Evolutionary conservation across 345 rosid species (phyloP), one percentile per base, ranked within the genome.

Genomic region (Arabidopsis suecica): DNA sequence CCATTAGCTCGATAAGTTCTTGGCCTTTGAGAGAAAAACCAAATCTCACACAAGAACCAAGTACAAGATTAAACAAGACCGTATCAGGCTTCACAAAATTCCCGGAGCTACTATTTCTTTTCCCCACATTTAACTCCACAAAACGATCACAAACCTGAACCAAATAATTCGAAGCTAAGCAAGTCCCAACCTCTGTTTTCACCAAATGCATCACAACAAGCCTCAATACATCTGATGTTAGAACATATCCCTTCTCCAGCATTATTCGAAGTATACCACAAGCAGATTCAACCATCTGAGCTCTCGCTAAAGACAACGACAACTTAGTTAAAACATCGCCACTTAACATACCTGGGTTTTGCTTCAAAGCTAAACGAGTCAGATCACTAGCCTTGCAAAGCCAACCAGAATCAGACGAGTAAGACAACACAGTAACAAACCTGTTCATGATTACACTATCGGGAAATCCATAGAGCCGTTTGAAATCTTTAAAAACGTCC

Each of bases 21-120:
- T 88, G 97, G 18, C 96, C 96, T 83, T 86, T 95, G 38, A 90
- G 82, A 77, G 90, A 77, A 18, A 70, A 88, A 28, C 78, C 83
- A 65, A 84, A 90, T 77, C 83, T 86, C 76, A 86, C 89, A 82
- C 93, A 92, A 70, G 89, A 91, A 80, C 86, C 78, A 14, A 94
- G 89, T 45, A 90, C 88, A 23, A 90, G 86, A 81, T 92, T 94
- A 80, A 88, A 94, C 67, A 83, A 77, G 67, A 82, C 59, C 16
- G 93, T 84, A 83, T 88, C 88, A 57, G 88, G 91, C 82, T 84
- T 90, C 63, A 71, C 28, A 68, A 80, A 71, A 80, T 84, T 82
- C 34, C 36, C 63, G 9, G 25, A 9, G 37, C 60, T n/a, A 32
- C 67, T 23, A 40, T 30, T 82, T 60, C 68, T 49, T 70, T 67